Base-by-base conservation (phyloP, 805 yeast species). In the Allodekkera sacchari region DNA sequence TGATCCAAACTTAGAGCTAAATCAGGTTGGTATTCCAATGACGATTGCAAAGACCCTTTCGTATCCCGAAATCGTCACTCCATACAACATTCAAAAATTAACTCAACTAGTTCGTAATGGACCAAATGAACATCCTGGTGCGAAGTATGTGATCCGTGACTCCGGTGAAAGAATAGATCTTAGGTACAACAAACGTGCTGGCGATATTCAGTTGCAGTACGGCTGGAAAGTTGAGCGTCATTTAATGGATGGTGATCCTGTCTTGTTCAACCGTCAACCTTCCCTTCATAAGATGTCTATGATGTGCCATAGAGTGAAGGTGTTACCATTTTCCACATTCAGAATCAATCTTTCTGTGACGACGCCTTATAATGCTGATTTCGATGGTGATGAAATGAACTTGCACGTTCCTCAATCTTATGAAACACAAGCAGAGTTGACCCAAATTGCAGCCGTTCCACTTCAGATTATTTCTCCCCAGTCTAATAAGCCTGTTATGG, bases 371-470 rank as follows among this genome's bases (percentile, higher is more conserved):
- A 92, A 92, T 64, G 99, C 99, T 28, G 99, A 92, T 80, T 92
- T 92, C 68, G 99, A 92, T 66, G 99, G 99, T 71, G 99, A 92
- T 62, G 99, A 92, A 64, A 92, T 92, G 99, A 92, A 92, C 63
- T 80, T 92, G 64, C 99, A 92, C 53, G 98, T 89, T 45, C 98
- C 99, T 3, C 99, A 92, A 58, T 83, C 96, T 7, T 95, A 88
- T 43, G 99, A 92, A 59, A 88, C 98, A 0, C 75, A 97, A 54
- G 96, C 98, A 1, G 99, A 92, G 60, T 67, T 92, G 43, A 80
- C 89, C 20, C 92, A 89, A 56, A 74, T 92, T 48, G 87, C 96
- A 63, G 95, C 96, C 4, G 99, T 92, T 32, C 98, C 98, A 7
- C 68, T 88, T 35, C 98, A 92, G 61, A 92, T 92, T 68, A 95